These are phyloP conservation scores for Elasticomyces elasticus DNA, from an alignment of 495 filamentous ascomycete species.

Conservation along the genomic window DNA sequence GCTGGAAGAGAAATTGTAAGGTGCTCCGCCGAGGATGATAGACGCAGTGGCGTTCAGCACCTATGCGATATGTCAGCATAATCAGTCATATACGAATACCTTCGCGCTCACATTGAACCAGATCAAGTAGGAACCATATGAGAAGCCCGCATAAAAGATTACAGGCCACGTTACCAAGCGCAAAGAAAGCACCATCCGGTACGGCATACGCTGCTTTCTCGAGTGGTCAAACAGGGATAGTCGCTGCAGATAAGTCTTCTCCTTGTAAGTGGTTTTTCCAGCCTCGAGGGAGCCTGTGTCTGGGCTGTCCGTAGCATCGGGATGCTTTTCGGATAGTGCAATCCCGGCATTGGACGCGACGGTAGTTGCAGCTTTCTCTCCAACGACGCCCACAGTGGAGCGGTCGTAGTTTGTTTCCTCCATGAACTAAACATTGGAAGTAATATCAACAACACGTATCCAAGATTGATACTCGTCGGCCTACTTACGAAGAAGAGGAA, in stretches of 20 bases:
- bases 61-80: not conserved
- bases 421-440: too few species aligned
- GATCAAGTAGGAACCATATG: constrained; percentile 8
- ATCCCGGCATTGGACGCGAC: not conserved
- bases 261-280: not conserved
- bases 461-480: too few species aligned
- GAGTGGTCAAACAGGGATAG: constrained; percentile 2
- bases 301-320: not conserved
- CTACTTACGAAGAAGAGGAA: constrained; percentile 12
- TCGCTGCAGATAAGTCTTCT: constrained; percentile 6
- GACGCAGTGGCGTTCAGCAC: constrained; percentile 55
- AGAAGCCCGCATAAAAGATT: constrained; percentile 11
- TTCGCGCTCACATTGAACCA: constrained; percentile 44
- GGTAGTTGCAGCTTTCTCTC: not conserved
- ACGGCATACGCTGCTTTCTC: constrained; percentile 10
- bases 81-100: not conserved
- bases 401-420: constrained; percentile 15
- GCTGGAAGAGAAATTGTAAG: constrained; percentile 48
- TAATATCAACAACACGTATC: too few species aligned
- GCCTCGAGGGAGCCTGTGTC: constrained; percentile 3
- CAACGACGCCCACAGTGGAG: constrained; percentile 1
- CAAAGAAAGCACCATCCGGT: constrained; percentile 3
- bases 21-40: constrained; percentile 44
- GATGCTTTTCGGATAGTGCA: not conserved
- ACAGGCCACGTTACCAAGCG: constrained; percentile 8